These are phyloP conservation scores for Saccharomycopsis synnaedendra DNA, from an alignment of 805 yeast genomes.

Conservation along the genomic window DNA sequence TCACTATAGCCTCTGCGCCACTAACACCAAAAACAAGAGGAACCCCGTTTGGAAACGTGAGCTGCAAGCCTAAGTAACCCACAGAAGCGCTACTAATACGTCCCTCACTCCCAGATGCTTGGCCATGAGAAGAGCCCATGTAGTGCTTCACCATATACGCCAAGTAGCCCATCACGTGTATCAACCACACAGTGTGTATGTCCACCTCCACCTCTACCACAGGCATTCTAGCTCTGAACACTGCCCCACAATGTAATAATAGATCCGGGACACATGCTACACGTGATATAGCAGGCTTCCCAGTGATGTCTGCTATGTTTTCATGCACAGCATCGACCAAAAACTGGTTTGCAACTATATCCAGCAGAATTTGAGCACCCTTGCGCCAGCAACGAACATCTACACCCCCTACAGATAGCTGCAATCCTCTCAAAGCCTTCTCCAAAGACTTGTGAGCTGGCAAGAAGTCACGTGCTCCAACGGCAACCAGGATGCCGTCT, in stretches of 20 bases:
- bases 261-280: neutral
- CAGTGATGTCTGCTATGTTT: too few relatives aligned
- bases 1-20: neutral
- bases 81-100: neutral
- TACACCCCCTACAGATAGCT: neutral
- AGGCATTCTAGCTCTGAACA: neutral
- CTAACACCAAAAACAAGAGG: neutral
- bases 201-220: conserved; percentile 2
- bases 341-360: too few relatives aligned
- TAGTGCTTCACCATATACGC: neutral
- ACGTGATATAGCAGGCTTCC: too few relatives aligned
- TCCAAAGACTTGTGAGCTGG: neutral
- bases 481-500: conserved; percentile 9
- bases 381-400: too few relatives aligned
- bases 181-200: conserved; percentile 7
- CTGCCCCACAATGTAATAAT: neutral
- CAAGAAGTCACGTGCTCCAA: conserved; percentile 10
- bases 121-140: neutral
- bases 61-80: neutral
- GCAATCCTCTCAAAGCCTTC: conserved; percentile 9
- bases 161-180: conserved; percentile 3
- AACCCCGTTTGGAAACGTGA: neutral
- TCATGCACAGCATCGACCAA: too few relatives aligned
- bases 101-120: neutral
- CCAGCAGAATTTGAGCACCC: too few relatives aligned